Conservation (phyloP, 805 yeast species). For the Kuraishia hungarica region DNA sequence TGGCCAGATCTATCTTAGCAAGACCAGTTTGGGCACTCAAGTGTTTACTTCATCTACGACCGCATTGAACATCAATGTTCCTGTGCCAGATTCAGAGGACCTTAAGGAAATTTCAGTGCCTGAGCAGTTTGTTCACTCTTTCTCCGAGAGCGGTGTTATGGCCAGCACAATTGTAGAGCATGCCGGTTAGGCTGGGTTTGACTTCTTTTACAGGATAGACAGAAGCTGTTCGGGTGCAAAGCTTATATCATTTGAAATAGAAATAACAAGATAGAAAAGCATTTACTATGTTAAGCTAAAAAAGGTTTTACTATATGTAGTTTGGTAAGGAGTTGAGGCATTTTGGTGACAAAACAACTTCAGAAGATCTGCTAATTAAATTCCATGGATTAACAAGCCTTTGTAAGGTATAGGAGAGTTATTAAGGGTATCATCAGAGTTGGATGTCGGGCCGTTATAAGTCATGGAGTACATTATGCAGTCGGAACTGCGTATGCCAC, state of each 20-base stretch:
- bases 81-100: constrained; percentile 64
- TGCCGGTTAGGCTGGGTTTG: constrained; percentile 38
- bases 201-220: background rate
- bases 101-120: constrained; percentile 78
- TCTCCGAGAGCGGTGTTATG: constrained; percentile 49
- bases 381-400: background rate
- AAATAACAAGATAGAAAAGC: too few relatives aligned
- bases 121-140: constrained; percentile 79
- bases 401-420: too few relatives aligned
- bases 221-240: background rate
- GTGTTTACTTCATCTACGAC: constrained; percentile 81
- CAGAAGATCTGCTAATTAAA: too few relatives aligned
- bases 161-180: constrained; percentile 73
- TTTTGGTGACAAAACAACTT: background rate
- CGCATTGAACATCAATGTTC: constrained; percentile 77
- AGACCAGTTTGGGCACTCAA: constrained; percentile 65
- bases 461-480: too few relatives aligned
- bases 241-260: background rate
- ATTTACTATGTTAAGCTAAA: too few relatives aligned
- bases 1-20: constrained; percentile 71
- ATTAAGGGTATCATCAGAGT: too few relatives aligned
- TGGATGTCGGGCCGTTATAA: too few relatives aligned
- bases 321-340: too few relatives aligned
- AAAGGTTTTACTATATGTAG: too few relatives aligned
- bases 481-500: background rate